Base-by-base conservation (phyloP, 495 filamentous ascomycete species). In the Haplographium delicatum region DNA sequence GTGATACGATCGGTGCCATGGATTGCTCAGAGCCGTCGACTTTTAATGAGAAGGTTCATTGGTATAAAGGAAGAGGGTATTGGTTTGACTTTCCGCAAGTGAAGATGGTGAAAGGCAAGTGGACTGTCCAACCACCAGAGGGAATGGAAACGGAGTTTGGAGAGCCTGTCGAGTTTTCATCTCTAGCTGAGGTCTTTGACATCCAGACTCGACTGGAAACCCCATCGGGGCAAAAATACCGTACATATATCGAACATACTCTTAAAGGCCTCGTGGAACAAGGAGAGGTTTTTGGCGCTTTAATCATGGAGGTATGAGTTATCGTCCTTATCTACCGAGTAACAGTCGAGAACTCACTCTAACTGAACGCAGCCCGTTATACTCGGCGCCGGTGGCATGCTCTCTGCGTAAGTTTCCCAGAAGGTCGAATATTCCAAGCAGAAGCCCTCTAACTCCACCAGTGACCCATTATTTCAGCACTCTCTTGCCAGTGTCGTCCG, bases 1-100 rank as follows among this genome's bases (percentile, higher is more conserved):
- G 86, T 1, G 86, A 91, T 58, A 89, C 86, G 0, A 85, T 91
- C 18, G 86, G 86, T 3, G 83, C 83, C 0, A 91, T 91, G 86
- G 84, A 90, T 55, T 82, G 76, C 47, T 78, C 82, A 2, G 84
- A 88, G 62, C 86, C 86, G 2, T 79, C 76, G 4, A 78, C 73
- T 0, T 91, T 67, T 50, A 90, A 90, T 53, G 69, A 85, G 53
- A 84, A 85, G 59, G 83, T 89, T 0, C 83, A 87, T 53, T 91
- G 86, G 86, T 90, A 91, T 64, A 71, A 74, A 37, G 84, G 83
- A 0, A 73, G 76, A 5, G 86, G 86, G 0, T 73, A 80, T 55
- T 91, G 86, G 86, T 83, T 89, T 53, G 83, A 86, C 47, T 86
- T 81, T 57, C 86, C 86, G 1, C 68, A 71, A 22, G 79, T 89